Percentiles rank a stretch among this genome's conserved stretches.
These are phyloP conservation scores for Saccharomyces jurei DNA, from an alignment of 805 yeast species.

Conservation along the genomic window DNA sequence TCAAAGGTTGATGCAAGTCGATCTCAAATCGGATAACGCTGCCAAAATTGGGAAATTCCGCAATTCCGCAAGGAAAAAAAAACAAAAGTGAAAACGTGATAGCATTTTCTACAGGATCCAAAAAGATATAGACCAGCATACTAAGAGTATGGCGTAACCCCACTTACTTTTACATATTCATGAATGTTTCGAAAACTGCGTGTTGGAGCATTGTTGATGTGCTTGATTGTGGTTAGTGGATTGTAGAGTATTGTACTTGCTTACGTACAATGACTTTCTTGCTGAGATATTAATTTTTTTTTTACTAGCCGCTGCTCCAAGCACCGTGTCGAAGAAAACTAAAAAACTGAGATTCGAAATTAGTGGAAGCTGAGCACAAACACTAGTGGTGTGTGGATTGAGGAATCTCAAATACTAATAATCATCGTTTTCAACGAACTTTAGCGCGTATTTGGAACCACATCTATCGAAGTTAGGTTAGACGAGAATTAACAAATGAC, in stretches of 20 bases:
- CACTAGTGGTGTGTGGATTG: background rate
- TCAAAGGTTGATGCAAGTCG: background rate
- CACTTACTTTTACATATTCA: background rate
- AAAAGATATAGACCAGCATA: background rate
- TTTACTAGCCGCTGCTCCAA: background rate
- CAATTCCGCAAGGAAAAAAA: background rate
- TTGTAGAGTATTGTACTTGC: background rate
- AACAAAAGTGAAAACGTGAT: background rate
- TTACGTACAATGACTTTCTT: background rate
- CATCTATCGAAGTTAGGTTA: background rate
- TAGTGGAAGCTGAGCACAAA: background rate
- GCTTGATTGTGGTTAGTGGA: background rate
- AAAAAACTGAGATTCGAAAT: background rate
- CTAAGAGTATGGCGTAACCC: background rate
- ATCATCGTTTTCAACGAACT: background rate
- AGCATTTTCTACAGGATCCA: background rate
- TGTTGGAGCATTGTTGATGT: background rate
- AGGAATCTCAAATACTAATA: background rate
- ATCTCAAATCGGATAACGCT: background rate
- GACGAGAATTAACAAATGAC: background rate
- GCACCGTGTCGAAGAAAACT: background rate
- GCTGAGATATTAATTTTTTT: background rate
- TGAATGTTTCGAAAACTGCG: background rate
- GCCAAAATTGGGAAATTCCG: background rate
- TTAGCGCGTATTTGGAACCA: background rate